These are phyloP conservation scores for Malus sylvestris DNA, from an alignment of 306 rosid species.

Conservation along the genomic window DNA sequence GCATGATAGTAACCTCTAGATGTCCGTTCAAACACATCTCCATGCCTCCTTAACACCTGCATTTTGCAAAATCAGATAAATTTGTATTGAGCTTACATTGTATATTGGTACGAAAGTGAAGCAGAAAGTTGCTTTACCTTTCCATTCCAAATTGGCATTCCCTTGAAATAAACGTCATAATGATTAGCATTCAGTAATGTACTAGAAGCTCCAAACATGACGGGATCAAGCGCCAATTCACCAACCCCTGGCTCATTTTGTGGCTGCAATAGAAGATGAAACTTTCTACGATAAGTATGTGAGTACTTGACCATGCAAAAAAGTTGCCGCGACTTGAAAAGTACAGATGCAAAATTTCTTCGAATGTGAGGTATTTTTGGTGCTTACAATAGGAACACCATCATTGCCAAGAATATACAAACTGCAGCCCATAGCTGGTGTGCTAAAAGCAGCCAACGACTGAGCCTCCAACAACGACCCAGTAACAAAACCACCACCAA, in stretches of 20 bases:
- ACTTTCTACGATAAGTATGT: background rate
- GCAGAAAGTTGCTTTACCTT: constrained; percentile 41
- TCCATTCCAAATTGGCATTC: constrained; percentile 79
- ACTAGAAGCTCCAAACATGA: constrained; percentile 74
- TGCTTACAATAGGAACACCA: constrained; percentile 68
- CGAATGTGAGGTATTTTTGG: constrained; percentile 6
- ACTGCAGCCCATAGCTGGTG: constrained; percentile 84
- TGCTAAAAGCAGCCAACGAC: constrained; percentile 91
- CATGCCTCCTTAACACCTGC: constrained; percentile 86
- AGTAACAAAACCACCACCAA: constrained; percentile 80
- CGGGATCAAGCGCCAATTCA: constrained; percentile 86
- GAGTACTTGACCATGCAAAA: background rate
- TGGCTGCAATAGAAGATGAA: constrained; percentile 40
- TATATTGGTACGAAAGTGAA: constrained; percentile 2
- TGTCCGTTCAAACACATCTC: constrained; percentile 82
- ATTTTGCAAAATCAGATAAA: constrained; percentile 11
- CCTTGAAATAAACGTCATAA: constrained; percentile 74
- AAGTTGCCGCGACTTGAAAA: background rate
- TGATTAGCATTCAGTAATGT: constrained; percentile 83
- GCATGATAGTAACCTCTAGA: constrained; percentile 82
- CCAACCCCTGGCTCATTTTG: constrained; percentile 75
- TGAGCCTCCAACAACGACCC: constrained; percentile 90
- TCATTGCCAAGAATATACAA: constrained; percentile 69
- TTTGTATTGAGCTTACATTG: constrained; percentile 5
- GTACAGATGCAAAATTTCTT: background rate